Percentiles rank a stretch among this genome's conserved stretches.
Evolutionary conservation across 2,329 filamentous ascomycete genomes (phyloP).

Genomic region (Macrophomina pseudophaseolina): DNA sequence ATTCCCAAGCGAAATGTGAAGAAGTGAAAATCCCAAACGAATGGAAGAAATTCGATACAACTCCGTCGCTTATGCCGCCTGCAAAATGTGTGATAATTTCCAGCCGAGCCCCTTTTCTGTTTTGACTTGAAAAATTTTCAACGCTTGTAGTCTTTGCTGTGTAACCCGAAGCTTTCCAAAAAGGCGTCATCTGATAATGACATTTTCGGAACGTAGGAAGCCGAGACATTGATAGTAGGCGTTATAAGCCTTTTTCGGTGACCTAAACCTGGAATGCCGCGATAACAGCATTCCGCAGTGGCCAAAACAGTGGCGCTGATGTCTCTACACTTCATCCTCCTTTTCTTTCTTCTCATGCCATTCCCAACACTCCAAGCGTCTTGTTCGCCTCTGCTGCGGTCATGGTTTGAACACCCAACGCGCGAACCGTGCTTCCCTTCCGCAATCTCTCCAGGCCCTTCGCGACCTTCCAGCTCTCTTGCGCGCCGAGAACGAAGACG

Average conservation of each 20-base stretch:
- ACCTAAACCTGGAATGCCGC: background rate
- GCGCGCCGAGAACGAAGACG: conserved; percentile 64
- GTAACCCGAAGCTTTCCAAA: background rate
- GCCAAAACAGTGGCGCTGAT: background rate
- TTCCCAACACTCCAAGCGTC: conserved; percentile 41
- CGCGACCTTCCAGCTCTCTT: conserved; percentile 67
- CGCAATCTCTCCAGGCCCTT: conserved; percentile 62
- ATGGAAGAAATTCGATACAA: background rate
- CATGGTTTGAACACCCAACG: conserved; percentile 59
- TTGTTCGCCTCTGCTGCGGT: conserved; percentile 50
- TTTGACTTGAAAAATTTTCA: background rate
- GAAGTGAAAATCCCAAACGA: background rate
- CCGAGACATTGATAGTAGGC: background rate
- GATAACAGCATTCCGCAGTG: conserved; percentile 5
- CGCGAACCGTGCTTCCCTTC: conserved; percentile 61
- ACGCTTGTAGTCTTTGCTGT: background rate
- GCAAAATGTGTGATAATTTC: conserved; percentile 5
- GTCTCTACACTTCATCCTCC: background rate
- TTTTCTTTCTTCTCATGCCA: background rate
- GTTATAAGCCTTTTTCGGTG: background rate
- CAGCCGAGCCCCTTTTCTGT: background rate
- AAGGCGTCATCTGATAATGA: background rate
- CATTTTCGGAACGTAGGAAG: background rate
- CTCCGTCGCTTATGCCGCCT: conserved; percentile 22
- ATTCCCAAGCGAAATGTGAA: background rate